Percentiles rank a stretch among this genome's conserved stretches.
phyloP scores from a whole-genome alignment of 148 eudicot genomes.

The Fallopia convolvulus region DNA sequence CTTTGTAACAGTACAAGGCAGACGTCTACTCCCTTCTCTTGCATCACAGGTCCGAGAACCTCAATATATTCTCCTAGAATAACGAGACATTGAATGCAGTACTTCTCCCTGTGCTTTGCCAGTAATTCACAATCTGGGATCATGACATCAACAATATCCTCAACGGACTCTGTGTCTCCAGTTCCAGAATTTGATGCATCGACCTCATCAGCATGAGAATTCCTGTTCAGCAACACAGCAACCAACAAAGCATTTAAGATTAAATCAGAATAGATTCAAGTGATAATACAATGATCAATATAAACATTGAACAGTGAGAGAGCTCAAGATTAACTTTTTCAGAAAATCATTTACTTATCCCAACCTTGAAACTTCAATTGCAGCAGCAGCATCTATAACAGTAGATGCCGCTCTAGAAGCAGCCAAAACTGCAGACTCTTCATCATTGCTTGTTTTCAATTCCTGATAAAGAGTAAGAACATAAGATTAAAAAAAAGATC shows the following conservation, averaged over 20 bases:
- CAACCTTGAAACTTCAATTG: slow-evolving; percentile 73
- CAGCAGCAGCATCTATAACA: slow-evolving; percentile 88
- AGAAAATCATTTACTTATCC: slow-evolving; percentile 15
- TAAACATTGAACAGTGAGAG: background rate
- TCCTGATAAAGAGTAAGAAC: slow-evolving; percentile 35
- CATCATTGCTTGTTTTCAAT: slow-evolving; percentile 51
- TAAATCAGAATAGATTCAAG: background rate
- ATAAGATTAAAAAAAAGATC: background rate
- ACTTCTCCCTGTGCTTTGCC: slow-evolving; percentile 69
- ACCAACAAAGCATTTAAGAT: slow-evolving; percentile 22
- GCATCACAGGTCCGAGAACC: slow-evolving; percentile 89
- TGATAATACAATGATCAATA: background rate
- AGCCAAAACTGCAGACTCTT: slow-evolving; percentile 83
- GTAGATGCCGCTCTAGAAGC: slow-evolving; percentile 90
- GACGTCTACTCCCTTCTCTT: slow-evolving; percentile 96
- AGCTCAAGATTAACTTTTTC: background rate
- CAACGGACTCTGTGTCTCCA: slow-evolving; percentile 40
- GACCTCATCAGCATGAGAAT: slow-evolving; percentile 23
- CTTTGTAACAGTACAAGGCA: slow-evolving; percentile 64
- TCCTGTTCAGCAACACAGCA: slow-evolving; percentile 31
- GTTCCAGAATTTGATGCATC: slow-evolving; percentile 30
- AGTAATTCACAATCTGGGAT: slow-evolving; percentile 56
- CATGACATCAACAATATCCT: slow-evolving; percentile 56
- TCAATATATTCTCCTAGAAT: slow-evolving; percentile 92
- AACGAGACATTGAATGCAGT: slow-evolving; percentile 85